Percentiles rank a stretch among this genome's conserved stretches.
Evolutionary conservation across 176 grass and related monocot species (phyloP).

Genomic region (Triticum monococcum): DNA sequence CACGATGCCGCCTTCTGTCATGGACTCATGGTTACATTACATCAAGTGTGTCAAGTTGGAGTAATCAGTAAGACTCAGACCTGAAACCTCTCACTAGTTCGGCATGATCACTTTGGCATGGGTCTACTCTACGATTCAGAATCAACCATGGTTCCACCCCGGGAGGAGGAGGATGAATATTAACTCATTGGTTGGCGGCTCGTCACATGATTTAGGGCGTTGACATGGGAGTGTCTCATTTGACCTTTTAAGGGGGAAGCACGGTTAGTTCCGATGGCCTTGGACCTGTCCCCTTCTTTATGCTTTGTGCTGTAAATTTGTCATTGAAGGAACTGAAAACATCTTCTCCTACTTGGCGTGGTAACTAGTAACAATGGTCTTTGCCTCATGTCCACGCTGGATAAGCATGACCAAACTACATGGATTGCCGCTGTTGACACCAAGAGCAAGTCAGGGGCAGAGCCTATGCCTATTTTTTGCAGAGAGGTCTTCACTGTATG

Average conservation of each 20-base stretch:
- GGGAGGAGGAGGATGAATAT: neutral
- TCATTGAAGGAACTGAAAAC: neutral
- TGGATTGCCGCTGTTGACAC: neutral
- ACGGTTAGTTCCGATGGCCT: neutral
- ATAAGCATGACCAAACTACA: neutral
- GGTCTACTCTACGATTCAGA: neutral
- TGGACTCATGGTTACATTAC: too few relatives aligned
- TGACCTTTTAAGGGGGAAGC: neutral
- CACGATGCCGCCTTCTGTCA: neutral
- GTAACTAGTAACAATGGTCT: neutral
- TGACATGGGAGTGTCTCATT: neutral
- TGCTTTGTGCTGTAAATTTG: neutral
- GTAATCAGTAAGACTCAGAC: neutral
- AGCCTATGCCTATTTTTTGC: neutral
- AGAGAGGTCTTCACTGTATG: neutral
- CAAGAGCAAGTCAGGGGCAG: neutral
- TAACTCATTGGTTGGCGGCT: neutral
- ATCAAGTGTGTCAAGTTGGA: neutral
- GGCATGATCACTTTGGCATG: neutral
- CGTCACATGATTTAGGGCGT: neutral
- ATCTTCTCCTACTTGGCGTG: neutral
- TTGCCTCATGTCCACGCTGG: neutral
- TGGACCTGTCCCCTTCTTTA: neutral
- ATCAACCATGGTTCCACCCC: neutral
- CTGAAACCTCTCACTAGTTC: neutral